Evolutionary conservation across 495 filamentous ascomycete genomes (phyloP).

Genomic region (Parachaetomium inaequale): DNA sequence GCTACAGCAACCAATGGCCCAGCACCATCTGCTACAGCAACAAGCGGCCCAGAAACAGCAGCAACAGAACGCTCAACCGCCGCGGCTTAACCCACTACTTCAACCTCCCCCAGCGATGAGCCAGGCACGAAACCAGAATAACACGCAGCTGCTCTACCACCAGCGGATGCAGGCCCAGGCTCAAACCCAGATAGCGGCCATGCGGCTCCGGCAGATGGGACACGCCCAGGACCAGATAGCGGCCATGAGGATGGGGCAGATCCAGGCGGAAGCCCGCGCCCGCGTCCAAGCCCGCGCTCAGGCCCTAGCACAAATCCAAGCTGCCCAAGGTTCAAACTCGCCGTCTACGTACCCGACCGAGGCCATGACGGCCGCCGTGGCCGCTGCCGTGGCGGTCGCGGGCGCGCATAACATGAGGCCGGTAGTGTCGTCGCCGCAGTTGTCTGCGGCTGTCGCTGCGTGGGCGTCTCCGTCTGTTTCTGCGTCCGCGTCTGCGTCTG

Average conservation of each 20-base stretch:
- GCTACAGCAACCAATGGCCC: neutral
- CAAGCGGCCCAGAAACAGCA: neutral
- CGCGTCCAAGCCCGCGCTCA: neutral
- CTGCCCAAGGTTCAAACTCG: neutral
- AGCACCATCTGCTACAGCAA: neutral
- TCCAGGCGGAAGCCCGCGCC: neutral
- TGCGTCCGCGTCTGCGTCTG: neutral
- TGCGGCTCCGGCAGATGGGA: neutral
- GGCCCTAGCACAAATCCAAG: neutral
- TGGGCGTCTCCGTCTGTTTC: neutral
- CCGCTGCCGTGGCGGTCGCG: neutral
- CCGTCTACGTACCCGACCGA: neutral
- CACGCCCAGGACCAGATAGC: neutral
- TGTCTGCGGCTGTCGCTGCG: neutral
- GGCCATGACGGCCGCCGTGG: conserved; percentile 5
- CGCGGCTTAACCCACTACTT: neutral
- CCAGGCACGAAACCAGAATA: neutral
- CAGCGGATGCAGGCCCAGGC: neutral
- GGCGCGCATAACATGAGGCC: conserved; percentile 7
- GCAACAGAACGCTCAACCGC: neutral
- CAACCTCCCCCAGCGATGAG: neutral
- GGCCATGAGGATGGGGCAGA: neutral
- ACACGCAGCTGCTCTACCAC: neutral
- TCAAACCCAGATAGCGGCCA: neutral
- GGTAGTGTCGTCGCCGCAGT: neutral